Conservation (phyloP, 176 grass and related monocot genomes). For the Stipa capillata region DNA sequence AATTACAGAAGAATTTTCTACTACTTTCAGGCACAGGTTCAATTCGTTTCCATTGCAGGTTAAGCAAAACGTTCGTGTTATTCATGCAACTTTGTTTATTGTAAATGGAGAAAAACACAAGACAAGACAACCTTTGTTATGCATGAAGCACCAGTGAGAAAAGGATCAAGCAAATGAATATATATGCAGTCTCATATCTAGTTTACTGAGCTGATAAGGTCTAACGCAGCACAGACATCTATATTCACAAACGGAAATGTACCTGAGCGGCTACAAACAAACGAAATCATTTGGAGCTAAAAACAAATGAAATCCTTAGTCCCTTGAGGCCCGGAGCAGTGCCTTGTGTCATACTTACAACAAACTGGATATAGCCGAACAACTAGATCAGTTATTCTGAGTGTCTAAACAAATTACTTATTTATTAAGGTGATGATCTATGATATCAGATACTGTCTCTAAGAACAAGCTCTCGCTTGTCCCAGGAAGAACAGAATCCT, state of each 20-base stretch:
- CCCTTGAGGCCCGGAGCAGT: constrained; percentile 13
- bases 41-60: neutral
- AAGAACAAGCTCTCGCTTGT: constrained; percentile 43
- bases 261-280: constrained; percentile 11
- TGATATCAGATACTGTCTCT: constrained; percentile 63
- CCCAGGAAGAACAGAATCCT: constrained; percentile 55
- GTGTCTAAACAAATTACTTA: constrained; percentile 23
- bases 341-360: constrained; percentile 31
- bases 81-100: neutral
- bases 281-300: constrained; percentile 13
- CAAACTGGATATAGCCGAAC: constrained; percentile 43
- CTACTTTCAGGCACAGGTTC: neutral
- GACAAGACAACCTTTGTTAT: neutral
- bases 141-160: neutral
- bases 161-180: neutral
- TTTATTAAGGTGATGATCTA: constrained; percentile 55
- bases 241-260: constrained; percentile 24
- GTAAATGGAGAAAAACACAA: neutral
- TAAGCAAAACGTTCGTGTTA: neutral
- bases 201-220: neutral
- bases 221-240: neutral
- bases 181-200: neutral
- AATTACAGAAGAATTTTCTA: neutral
- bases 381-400: constrained; percentile 51
- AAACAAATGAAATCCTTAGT: constrained; percentile 58